A percentile compares a stretch with the other conserved stretches of the same genome.
phyloP scores from a whole-genome alignment of 225 moss, liverwort and hornwort genomes.

The Anthoceros angustus region DNA sequence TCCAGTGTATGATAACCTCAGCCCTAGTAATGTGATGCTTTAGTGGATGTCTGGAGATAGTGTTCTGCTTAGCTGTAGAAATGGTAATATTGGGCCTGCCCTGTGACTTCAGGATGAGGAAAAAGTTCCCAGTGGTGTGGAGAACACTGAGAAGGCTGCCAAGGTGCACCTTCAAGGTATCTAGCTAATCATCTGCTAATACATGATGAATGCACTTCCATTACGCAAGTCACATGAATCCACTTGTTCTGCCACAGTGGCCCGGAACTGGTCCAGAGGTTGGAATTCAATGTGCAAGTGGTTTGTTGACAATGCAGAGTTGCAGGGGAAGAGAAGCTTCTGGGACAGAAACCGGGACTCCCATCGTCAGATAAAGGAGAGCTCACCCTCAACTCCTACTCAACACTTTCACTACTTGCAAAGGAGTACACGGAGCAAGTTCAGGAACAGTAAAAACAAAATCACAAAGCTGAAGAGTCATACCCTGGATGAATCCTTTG shows the following conservation, averaged over 20 bases:
- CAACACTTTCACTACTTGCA: not conserved
- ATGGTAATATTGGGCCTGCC: not conserved
- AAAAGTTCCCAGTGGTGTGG: constrained; percentile 6
- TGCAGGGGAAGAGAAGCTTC: constrained; percentile 22
- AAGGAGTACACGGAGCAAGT: constrained; percentile 10
- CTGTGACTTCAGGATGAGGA: constrained; percentile 15
- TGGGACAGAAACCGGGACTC: constrained; percentile 18
- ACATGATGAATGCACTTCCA: not conserved
- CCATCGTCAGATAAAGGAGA: constrained; percentile 14
- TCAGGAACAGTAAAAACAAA: constrained; percentile 27
- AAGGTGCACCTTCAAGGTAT: constrained; percentile 16
- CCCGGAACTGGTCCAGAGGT: not conserved
- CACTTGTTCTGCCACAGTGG: not conserved
- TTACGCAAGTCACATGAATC: not conserved
- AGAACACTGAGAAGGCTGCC: constrained; percentile 19
- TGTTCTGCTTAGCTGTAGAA: not conserved
- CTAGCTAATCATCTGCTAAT: not conserved
- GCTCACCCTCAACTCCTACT: constrained; percentile 6
- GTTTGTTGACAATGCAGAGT: constrained; percentile 9
- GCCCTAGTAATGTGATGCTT: not conserved
- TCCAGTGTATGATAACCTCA: not conserved
- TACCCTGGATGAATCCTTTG: constrained; percentile 14
- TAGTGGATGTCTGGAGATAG: not conserved
- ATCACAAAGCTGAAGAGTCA: constrained; percentile 17
- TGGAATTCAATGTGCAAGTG: no score